A percentile compares a stretch with the other conserved stretches of the same genome.
phyloP scores from a whole-genome alignment of 2,329 filamentous ascomycete genomes.

The Colletotrichum orbiculare region DNA sequence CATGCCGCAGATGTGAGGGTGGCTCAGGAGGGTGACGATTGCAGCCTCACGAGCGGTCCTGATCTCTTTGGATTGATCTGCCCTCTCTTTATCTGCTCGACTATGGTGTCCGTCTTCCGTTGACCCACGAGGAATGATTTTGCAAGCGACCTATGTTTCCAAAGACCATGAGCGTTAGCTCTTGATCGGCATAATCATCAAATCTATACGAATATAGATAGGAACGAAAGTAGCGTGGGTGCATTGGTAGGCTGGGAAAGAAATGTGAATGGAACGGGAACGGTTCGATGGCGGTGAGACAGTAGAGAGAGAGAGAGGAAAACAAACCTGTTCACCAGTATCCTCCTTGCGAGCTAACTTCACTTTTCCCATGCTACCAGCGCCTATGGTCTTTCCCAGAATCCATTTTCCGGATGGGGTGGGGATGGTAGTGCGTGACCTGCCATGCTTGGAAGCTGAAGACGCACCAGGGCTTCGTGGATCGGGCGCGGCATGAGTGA shows the following conservation, averaged over 20 bases:
- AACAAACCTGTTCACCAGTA: slow-evolving; percentile 85
- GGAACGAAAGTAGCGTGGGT: no score
- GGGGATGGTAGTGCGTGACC: slow-evolving; percentile 83
- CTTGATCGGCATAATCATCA: no score
- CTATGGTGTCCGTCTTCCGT: slow-evolving; percentile 84
- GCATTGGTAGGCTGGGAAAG: not conserved
- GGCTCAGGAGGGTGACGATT: slow-evolving; percentile 92
- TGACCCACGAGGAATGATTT: slow-evolving; percentile 93
- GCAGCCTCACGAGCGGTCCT: slow-evolving; percentile 94
- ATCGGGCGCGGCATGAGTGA: slow-evolving; percentile 59
- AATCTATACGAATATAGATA: not conserved
- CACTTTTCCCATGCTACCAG: slow-evolving; percentile 98
- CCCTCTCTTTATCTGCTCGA: slow-evolving; percentile 82
- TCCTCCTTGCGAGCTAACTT: slow-evolving; percentile 93
- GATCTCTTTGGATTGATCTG: slow-evolving; percentile 96
- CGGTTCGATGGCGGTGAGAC: no score
- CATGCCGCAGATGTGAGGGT: slow-evolving; percentile 96
- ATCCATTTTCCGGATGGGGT: slow-evolving; percentile 94
- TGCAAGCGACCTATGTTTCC: slow-evolving; percentile 82
- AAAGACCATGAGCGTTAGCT: no score
- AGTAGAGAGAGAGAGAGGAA: not conserved
- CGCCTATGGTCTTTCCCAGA: slow-evolving; percentile 95
- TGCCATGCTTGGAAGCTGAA: slow-evolving; percentile 61
- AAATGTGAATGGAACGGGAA: no score
- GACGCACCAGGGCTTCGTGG: slow-evolving; percentile 50